Base-by-base conservation (phyloP, 179 eudicot species). In the Patellifolia procumbens region DNA sequence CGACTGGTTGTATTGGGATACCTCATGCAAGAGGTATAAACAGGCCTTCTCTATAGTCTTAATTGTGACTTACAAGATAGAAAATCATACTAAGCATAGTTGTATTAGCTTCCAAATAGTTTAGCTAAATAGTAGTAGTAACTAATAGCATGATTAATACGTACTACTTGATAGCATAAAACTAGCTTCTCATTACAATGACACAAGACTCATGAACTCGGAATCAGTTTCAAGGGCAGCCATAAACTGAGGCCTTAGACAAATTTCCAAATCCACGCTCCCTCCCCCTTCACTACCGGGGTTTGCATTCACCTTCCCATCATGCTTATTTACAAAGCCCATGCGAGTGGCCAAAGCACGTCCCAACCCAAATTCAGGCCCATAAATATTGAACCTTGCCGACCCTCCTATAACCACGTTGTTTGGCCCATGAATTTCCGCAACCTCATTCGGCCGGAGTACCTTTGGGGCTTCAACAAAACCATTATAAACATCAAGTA, bases 341-440 rank as follows among this genome's bases (percentile, higher is more conserved):
- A 80, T 82, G 0, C 85, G 72, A 43, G 66, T 72, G 1, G 81
- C 87, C 45, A 84, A 53, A 7, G 89, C 81, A 24, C 72, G 84
- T n/a, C 90, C 92, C 72, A 82, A 74, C 10, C 90, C 89, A 7
- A 88, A 87, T n/a, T 85, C 86, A 15, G 35, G 34, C 0, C 81
- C 84, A 37, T 85, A 89, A 71, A 86, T 73, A 34, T 81, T 52
- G 48, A 79, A 81, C 86, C 88, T 70, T 0, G 90, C 80, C 0
- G 89, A 85, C 13, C 90, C 80, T 0, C 86, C 60, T 0, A 81
- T 55, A 4, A 15, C 11, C 67, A 81, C 34, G 0, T 4, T 10
- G 13, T 60, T 61, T 0, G 17, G 31, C 3, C 48, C 76, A 45
- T 1, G 16, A 1, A 10, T 0, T 2, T 37, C 31, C 3, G 20